Evolutionary conservation across 768 basidiomycete genomes (phyloP).

Genomic region (Russula sp.): DNA sequence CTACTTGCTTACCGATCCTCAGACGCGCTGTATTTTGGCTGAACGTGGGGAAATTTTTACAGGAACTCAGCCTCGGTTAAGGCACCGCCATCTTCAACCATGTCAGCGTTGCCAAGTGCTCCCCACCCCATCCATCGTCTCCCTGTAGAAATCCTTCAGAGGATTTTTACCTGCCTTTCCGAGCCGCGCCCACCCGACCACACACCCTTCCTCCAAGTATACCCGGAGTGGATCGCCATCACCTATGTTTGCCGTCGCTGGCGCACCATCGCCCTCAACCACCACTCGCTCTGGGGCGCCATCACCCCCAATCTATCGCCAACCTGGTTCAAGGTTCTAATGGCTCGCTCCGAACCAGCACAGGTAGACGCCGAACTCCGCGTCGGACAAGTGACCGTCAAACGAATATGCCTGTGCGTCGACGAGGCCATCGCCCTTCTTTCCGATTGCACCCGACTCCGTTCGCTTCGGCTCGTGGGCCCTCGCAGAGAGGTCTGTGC

Average conservation of each 20-base stretch:
- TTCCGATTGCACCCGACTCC: conserved; percentile 7
- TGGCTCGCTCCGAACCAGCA: conserved; percentile 8
- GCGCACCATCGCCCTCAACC: conserved; percentile 9
- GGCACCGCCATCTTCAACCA: neutral
- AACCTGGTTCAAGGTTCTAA: conserved; percentile 5
- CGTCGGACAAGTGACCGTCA: neutral
- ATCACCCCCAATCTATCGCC: conserved; percentile 11
- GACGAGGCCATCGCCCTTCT: conserved; percentile 11
- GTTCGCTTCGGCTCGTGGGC: conserved; percentile 10
- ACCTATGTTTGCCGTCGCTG: conserved; percentile 16
- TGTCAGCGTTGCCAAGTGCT: neutral
- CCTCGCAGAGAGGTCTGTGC: conserved; percentile 1
- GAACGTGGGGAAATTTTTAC: neutral
- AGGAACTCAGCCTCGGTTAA: neutral
- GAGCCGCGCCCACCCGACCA: neutral
- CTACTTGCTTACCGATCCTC: neutral
- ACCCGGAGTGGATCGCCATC: conserved; percentile 13
- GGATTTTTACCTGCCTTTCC: conserved; percentile 5
- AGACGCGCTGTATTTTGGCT: neutral
- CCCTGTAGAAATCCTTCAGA: conserved; percentile 15
- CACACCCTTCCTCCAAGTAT: neutral
- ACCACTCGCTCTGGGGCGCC: conserved; percentile 9
- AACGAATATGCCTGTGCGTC: neutral
- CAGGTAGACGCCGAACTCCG: conserved; percentile 10
- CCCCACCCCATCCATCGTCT: neutral